These are phyloP conservation scores for Castanospermum australe DNA, from an alignment of 306 rosid genomes.

Conservation along the genomic window DNA sequence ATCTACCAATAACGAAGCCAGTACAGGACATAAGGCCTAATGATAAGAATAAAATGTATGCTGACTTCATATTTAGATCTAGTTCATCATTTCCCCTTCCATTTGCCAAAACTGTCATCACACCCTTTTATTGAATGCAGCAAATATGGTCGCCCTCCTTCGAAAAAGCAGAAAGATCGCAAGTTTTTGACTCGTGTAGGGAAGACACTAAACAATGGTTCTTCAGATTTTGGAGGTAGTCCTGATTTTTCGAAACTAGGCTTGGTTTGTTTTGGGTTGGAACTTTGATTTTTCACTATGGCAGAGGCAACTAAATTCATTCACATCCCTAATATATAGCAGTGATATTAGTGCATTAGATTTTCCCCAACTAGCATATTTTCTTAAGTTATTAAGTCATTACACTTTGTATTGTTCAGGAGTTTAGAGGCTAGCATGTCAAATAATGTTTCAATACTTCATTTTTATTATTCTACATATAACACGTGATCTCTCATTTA, in stretches of 20 bases:
- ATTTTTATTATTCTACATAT: neutral
- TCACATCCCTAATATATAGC: neutral
- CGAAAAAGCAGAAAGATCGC: conserved; percentile 83
- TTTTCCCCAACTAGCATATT: conserved; percentile 6
- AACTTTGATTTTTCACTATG: neutral
- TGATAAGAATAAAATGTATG: conserved; percentile 71
- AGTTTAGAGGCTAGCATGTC: conserved; percentile 4
- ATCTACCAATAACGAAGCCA: conserved; percentile 49
- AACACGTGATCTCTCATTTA: neutral
- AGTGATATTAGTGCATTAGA: conserved; percentile 17
- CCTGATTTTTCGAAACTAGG: conserved; percentile 7
- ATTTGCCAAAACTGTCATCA: neutral
- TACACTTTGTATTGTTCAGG: neutral
- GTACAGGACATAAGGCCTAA: conserved; percentile 47
- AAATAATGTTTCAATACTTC: neutral
- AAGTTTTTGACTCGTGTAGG: conserved; percentile 60
- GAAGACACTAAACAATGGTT: conserved; percentile 44
- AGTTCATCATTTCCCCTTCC: conserved; percentile 2
- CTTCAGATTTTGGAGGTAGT: conserved; percentile 77
- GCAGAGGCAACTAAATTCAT: neutral
- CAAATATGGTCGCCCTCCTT: conserved; percentile 82
- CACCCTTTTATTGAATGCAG: conserved; percentile 45
- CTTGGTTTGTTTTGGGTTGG: conserved; percentile 2
- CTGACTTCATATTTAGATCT: conserved; percentile 24
- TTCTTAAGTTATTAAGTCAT: neutral